Conservation (phyloP, 2,329 filamentous ascomycete genomes). For the Dothistroma septosporum region DNA sequence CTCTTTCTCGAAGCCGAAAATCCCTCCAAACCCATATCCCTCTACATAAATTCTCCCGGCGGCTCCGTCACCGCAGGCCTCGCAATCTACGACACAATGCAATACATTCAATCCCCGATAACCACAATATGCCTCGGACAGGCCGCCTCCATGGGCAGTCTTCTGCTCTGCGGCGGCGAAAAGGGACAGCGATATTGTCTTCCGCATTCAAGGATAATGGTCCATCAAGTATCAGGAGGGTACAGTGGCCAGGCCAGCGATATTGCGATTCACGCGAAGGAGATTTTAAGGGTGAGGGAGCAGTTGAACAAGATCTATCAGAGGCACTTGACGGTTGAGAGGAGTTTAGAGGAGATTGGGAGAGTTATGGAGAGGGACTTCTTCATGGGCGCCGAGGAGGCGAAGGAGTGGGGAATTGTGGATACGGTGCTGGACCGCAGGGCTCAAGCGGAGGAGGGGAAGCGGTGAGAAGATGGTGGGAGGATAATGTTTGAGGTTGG, state of each 20-base stretch:
- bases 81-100: constrained; percentile 98
- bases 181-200: constrained; percentile 81
- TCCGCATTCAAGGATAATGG: constrained; percentile 93
- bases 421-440: constrained; percentile 77
- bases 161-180: constrained; percentile 81
- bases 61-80: constrained; percentile 80
- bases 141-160: constrained; percentile 89
- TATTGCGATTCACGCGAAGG: constrained; percentile 94
- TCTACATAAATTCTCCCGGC: constrained; percentile 97
- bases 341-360: constrained; percentile 77
- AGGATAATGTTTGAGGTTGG: no score
- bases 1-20: constrained; percentile 97
- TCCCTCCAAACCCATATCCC: constrained; percentile 87
- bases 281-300: constrained; percentile 81
- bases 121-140: constrained; percentile 93
- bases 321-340: constrained; percentile 75
- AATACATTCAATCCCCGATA: constrained; percentile 88
- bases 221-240: constrained; percentile 86
- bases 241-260: constrained; percentile 67
- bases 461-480: background rate
- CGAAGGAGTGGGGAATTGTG: constrained; percentile 82
- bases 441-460: constrained; percentile 38
- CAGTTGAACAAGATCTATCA: constrained; percentile 90
- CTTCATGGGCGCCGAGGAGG: constrained; percentile 85
- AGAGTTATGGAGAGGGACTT: constrained; percentile 96